Base-by-base conservation (phyloP, 805 yeast genomes). In the Wickerhamomyces chambardii region DNA sequence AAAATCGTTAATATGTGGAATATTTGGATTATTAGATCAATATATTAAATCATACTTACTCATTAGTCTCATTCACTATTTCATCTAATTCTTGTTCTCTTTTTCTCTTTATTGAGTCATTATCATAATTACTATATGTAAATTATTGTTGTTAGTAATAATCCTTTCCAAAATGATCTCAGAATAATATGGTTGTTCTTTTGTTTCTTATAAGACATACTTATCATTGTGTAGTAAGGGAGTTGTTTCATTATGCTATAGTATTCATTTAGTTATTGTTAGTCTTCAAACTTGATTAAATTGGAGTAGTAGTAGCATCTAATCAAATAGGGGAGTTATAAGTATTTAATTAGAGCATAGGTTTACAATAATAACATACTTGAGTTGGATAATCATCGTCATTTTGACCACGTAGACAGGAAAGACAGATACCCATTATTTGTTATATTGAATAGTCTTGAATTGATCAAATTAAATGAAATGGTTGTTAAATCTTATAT, bases 361-460 rank as follows among this genome's bases (percentile, higher is more conserved):
- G 7, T 1, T 9, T 17, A 12, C 10, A 17, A 8, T 6, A 18
- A 14, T n/a, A 17, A 14, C 70, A 40, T 31, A 63, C 59, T 39
- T 42, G 43, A 24, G 46, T 36, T 16, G 68, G 73, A 36, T 63
- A 68, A 31, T 59, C 63, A 15, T 55, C 63, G 15, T 52, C 56
- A 26, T 14, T 11, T 11, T 32, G 38, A 5, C 55, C 51, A 29
- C 55, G 44, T 15, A 70, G 53, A 43, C 75, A 70, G 15, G 75
- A 70, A 29, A 68, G 53, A 46, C 75, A 70, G 35, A 56, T 41
- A 27, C 76, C 76, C 76, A 70, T 70, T 24, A 11, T 24, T 24
- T 2, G 6, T 14, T 12, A 11, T 11, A 24, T 12, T 12, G n/a
- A 24, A 24, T 11, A 11, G 12, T 5, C 3, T 12, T 24, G 12